Percentiles rank a stretch among this genome's conserved stretches.
phyloP scores from a whole-genome alignment of 2,329 filamentous ascomycete genomes.

The Chaetomium sp. region DNA sequence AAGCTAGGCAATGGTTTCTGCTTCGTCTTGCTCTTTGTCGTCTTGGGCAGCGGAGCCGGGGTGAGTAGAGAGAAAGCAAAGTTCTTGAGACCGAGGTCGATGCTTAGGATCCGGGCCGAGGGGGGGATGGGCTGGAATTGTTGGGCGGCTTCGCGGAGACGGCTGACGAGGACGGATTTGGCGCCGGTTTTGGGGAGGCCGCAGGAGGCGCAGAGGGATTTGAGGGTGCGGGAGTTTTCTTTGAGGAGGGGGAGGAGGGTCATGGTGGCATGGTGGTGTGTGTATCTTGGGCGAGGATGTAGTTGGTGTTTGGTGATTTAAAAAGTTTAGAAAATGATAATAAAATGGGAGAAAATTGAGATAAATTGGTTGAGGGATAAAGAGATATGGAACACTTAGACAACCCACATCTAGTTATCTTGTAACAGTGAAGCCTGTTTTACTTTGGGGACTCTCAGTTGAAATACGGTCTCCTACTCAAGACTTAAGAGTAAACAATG shows the following conservation, averaged over 20 bases:
- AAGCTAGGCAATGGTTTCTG: not conserved
- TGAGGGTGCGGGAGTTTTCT: conserved; percentile 45
- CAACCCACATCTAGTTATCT: no score
- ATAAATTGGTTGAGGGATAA: no score
- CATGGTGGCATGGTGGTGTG: conserved; percentile 2
- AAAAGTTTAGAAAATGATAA: not conserved
- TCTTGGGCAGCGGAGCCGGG: conserved; percentile 4
- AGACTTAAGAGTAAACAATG: no score
- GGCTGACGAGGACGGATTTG: conserved; percentile 48
- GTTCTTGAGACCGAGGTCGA: conserved; percentile 81
- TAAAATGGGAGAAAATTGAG: not conserved
- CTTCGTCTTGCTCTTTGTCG: not conserved
- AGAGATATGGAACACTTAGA: no score
- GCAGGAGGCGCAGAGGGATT: conserved; percentile 53
- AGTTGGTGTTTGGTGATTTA: not conserved
- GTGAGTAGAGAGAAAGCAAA: conserved; percentile 63
- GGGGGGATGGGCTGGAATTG: conserved; percentile 17
- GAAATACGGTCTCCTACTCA: no score
- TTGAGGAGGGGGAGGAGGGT: conserved; percentile 4
- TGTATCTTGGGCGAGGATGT: not conserved
- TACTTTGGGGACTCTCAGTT: no score
- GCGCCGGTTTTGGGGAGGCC: conserved; percentile 54
- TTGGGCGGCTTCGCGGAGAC: conserved; percentile 38
- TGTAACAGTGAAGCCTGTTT: no score
- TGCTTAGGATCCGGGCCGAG: conserved; percentile 57